Evolutionary conservation across 148 eudicot species (phyloP), one percentile per base, ranked within the genome.

Genomic region (Beta vulgaris): DNA sequence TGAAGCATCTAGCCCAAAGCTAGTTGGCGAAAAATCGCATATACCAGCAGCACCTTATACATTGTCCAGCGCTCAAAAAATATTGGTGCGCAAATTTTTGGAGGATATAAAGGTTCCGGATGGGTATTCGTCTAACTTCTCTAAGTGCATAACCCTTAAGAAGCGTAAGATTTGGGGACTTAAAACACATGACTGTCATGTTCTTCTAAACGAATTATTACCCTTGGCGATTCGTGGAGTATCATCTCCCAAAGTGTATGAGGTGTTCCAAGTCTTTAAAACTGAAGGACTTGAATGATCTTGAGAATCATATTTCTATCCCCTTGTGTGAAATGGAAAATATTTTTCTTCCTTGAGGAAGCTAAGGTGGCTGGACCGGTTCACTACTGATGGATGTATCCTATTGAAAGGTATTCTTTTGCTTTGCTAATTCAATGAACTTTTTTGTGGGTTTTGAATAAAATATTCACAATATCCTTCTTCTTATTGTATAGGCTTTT

Each of bases 111-210:
- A 73, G 26, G 75, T 72, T 26, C 75, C 53, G 0, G 65, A 58
- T 72, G 65, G 65, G 8, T 73, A 73, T 43, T 73, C 68, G 9
- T 73, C 76, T 1, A 73, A 60, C 31, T 16, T 73, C 14, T 44
- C 68, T 3, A 60, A 73, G 6, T 73, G 76, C 11, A 73, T 73
- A 73, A 73, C 60, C 15, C 51, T 43, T 43, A 42, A 44, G 3
- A 73, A 60, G 12, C 57, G 68, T 4, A 60, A 60, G 35, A 60
- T 73, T 18, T 60, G 19, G 42, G 76, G 61, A 3, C 61, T 71
- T 12, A 71, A 71, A 71, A 34, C 73, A 29, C 73, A 71, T 71
- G 73, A 71, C 18, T 72, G 54, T 13, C 66, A 72, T 25, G 54
- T 40, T 15, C 34, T 72, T 58, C 3, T 72, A 37, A 66, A 57